A percentile compares a stretch with the other conserved stretches of the same genome.
Conservation (phyloP, 441 rosid genomes). For the Adansonia grandidieri region DNA sequence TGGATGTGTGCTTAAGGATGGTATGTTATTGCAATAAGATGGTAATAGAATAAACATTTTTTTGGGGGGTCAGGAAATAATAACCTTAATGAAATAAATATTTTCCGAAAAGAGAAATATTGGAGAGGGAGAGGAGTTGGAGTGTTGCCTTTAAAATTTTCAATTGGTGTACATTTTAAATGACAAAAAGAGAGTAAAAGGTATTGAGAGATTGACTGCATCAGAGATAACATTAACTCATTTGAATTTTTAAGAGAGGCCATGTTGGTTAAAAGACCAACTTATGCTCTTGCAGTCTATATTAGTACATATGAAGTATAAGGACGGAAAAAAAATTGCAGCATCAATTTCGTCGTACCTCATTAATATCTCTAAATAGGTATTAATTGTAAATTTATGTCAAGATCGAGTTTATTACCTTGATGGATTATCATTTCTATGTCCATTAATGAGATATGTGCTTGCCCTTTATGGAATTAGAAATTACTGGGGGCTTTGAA, state of each 20-base stretch:
- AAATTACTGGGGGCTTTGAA: background rate
- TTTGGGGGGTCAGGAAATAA: background rate
- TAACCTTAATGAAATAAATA: background rate
- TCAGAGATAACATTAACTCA: background rate
- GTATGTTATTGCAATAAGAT: background rate
- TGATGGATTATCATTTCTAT: background rate
- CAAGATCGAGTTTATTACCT: conserved; percentile 10
- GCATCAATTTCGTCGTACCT: background rate
- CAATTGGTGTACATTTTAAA: background rate
- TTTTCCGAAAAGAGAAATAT: background rate
- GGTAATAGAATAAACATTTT: background rate
- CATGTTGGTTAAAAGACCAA: background rate
- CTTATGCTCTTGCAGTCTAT: conserved; percentile 5
- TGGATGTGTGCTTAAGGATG: background rate
- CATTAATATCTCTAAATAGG: background rate
- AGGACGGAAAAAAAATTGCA: background rate
- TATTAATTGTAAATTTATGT: conserved; percentile 8
- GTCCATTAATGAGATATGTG: background rate
- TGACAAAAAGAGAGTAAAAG: background rate
- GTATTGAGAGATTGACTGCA: background rate
- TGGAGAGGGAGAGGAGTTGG: conserved; percentile 4
- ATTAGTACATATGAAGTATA: background rate
- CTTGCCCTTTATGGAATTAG: background rate
- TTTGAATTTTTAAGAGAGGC: background rate
- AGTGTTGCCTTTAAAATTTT: background rate